Percentiles rank a stretch among this genome's conserved stretches.
These are phyloP conservation scores for Coniochaeta ligniaria DNA, from an alignment of 2,329 filamentous ascomycete species.

Conservation along the genomic window DNA sequence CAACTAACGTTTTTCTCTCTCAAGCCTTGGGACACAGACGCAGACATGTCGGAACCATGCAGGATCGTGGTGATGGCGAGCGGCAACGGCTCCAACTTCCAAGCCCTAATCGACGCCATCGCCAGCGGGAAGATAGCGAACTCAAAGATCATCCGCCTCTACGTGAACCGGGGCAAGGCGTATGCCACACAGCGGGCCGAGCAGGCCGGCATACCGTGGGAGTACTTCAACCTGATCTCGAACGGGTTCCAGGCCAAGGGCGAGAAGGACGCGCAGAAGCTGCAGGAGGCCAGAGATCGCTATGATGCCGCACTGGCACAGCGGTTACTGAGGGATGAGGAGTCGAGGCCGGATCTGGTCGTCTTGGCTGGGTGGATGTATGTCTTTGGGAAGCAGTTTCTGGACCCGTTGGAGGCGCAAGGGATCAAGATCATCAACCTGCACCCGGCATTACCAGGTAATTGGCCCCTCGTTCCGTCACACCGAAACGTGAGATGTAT, in stretches of 20 bases:
- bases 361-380: constrained; percentile 88
- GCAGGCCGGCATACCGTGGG: constrained; percentile 58
- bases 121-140: constrained; percentile 29
- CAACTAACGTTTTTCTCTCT: too few species aligned
- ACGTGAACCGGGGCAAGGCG: constrained; percentile 41
- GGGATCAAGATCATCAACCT: constrained; percentile 72
- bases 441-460: constrained; percentile 66
- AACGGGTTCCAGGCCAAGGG: constrained; percentile 55
- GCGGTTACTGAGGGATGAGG: constrained; percentile 44
- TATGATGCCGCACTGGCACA: constrained; percentile 73
- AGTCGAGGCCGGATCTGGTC: constrained; percentile 62
- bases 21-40: too few species aligned
- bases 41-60: too few species aligned
- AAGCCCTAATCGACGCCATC: constrained; percentile 57
- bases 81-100: constrained; percentile 70
- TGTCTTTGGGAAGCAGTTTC: constrained; percentile 63
- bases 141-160: constrained; percentile 36
- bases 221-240: constrained; percentile 74
- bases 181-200: constrained; percentile 31
- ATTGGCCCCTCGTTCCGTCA: too few species aligned
- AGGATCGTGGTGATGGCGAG: constrained; percentile 64
- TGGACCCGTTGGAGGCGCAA: constrained; percentile 56
- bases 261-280: constrained; percentile 49
- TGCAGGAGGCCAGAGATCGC: constrained; percentile 51
- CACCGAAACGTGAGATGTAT: too few species aligned